Conservation (phyloP, 371 early-diverging fungal species). For the Cokeromyces recurvatus region DNA sequence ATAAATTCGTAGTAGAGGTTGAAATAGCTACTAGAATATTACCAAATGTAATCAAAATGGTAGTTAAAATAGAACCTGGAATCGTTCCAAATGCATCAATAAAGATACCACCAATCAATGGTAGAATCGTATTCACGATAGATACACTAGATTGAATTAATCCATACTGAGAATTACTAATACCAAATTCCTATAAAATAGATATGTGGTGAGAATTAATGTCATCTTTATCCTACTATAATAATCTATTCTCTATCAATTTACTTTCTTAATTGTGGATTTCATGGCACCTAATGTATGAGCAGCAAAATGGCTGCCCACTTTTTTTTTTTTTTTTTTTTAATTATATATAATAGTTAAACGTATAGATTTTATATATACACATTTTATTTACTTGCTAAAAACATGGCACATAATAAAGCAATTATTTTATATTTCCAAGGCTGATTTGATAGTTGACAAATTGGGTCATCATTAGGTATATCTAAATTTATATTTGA, state of each 20-base stretch:
- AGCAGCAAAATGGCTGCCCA: slow-evolving; percentile 72
- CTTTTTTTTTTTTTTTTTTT: too few relatives aligned
- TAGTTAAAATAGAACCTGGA: slow-evolving; percentile 62
- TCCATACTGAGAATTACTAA: slow-evolving; percentile 68
- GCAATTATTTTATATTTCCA: slow-evolving; percentile 61
- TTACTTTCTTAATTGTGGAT: slow-evolving; percentile 60
- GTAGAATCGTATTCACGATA: slow-evolving; percentile 67
- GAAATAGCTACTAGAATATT: slow-evolving; percentile 61
- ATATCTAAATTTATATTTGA: slow-evolving; percentile 1
- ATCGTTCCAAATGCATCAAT: slow-evolving; percentile 69
- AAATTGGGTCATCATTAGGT: slow-evolving; percentile 9
- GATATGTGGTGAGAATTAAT: background rate
- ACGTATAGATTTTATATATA: too few relatives aligned
- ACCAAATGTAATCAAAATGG: slow-evolving; percentile 55
- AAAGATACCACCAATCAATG: slow-evolving; percentile 68
- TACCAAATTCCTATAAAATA: slow-evolving; percentile 57
- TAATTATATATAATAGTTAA: too few relatives aligned
- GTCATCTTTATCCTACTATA: too few relatives aligned
- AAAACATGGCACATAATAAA: slow-evolving; percentile 54
- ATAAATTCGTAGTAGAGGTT: slow-evolving; percentile 44
- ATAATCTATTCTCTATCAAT: too few relatives aligned
- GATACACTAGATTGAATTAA: slow-evolving; percentile 67
- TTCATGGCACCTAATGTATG: slow-evolving; percentile 71
- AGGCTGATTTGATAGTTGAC: slow-evolving; percentile 39
- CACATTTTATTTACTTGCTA: slow-evolving; percentile 62